A percentile compares a stretch with the other conserved stretches of the same genome.
Evolutionary conservation across 1,139 yeast species (phyloP).

Genomic region (Hyphopichia burtonii): DNA sequence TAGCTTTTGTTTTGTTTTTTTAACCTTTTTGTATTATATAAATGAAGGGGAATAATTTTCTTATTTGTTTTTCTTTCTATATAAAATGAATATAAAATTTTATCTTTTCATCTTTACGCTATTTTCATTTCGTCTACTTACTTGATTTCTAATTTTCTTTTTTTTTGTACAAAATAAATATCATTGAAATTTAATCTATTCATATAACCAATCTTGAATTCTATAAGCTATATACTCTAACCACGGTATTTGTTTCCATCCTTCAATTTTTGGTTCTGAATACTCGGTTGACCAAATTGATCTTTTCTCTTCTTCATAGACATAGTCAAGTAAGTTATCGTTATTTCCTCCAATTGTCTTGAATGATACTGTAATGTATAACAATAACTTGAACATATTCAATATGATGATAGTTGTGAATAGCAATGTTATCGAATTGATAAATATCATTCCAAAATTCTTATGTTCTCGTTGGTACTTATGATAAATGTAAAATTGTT

Average conservation of each 20-base stretch:
- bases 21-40: slow-evolving; percentile 1
- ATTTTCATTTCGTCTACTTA: neutral
- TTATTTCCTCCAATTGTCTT: slow-evolving; percentile 2
- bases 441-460: slow-evolving; percentile 17
- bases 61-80: neutral
- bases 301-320: slow-evolving; percentile 21
- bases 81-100: slow-evolving; percentile 1
- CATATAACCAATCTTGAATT: slow-evolving; percentile 17
- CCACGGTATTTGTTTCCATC: slow-evolving; percentile 39
- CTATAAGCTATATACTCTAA: slow-evolving; percentile 29
- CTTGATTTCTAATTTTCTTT: neutral
- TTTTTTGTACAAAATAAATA: neutral
- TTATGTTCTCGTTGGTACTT: slow-evolving; percentile 26
- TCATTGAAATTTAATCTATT: slow-evolving; percentile 1
- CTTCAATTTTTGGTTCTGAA: slow-evolving; percentile 10
- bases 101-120: neutral
- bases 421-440: slow-evolving; percentile 23
- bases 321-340: slow-evolving; percentile 10
- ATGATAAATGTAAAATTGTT: slow-evolving; percentile 28
- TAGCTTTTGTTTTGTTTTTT: neutral
- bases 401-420: slow-evolving; percentile 21
- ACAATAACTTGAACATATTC: slow-evolving; percentile 15
- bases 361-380: slow-evolving; percentile 13
- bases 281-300: slow-evolving; percentile 7
- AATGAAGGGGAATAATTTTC: neutral